phyloP scores from a whole-genome alignment of 2,329 filamentous ascomycete genomes.

The Fusarium bactridioides region DNA sequence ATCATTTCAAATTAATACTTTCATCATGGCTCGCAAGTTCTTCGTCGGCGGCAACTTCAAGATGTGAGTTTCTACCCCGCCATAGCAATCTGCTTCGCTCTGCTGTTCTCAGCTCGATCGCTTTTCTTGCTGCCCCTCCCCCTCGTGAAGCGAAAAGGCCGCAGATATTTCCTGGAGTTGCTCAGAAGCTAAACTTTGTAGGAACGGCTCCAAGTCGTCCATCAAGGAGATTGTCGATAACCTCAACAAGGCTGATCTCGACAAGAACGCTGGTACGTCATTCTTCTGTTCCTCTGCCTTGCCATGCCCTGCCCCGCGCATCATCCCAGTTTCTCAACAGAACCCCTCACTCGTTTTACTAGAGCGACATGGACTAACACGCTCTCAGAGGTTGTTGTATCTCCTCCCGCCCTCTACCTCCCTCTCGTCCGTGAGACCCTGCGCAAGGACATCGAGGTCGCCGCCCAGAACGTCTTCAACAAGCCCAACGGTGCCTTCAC shows the following conservation, averaged over 20 bases:
- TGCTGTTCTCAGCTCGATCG: constrained; percentile 1
- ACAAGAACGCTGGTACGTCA: constrained; percentile 74
- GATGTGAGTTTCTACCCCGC: constrained; percentile 71
- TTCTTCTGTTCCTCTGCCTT: background rate
- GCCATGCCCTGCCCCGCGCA: background rate
- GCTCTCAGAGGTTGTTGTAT: constrained; percentile 85
- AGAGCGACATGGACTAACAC: constrained; percentile 7
- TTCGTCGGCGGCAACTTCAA: constrained; percentile 99
- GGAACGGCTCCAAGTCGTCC: constrained; percentile 91
- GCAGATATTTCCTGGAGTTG: constrained; percentile 30
- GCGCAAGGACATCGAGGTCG: constrained; percentile 79
- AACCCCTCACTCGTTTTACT: constrained; percentile 13
- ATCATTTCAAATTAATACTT: constrained; percentile 36
- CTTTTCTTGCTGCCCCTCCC: constrained; percentile 21
- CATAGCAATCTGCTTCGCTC: constrained; percentile 18
- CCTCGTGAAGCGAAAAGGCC: constrained; percentile 41
- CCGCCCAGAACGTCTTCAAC: constrained; percentile 97
- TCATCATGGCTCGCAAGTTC: constrained; percentile 92
- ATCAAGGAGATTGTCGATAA: constrained; percentile 91
- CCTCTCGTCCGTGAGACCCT: constrained; percentile 83
- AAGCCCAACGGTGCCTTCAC: constrained; percentile 97
- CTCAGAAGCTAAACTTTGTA: constrained; percentile 48
- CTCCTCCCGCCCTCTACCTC: constrained; percentile 91
- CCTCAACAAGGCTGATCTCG: constrained; percentile 85
- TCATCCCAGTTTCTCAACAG: constrained; percentile 5